phyloP scores from a whole-genome alignment of 2,329 filamentous ascomycete genomes.

The Beauveria scarabaeidicola region DNA sequence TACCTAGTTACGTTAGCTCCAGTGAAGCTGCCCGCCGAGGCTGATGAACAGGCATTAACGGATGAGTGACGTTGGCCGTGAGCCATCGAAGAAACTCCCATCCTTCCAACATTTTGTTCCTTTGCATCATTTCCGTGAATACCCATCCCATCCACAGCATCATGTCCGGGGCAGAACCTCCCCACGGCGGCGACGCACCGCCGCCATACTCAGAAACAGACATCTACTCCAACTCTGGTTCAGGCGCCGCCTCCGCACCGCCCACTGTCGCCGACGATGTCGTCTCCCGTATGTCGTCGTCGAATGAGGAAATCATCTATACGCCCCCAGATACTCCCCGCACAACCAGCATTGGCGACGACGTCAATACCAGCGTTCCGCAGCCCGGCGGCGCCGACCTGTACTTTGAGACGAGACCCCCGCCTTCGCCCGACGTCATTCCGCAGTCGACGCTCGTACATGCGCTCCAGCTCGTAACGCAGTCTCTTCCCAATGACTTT shows the following conservation, averaged over 20 bases:
- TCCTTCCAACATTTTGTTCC: neutral
- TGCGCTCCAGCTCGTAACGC: constrained; percentile 24
- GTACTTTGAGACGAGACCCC: constrained; percentile 40
- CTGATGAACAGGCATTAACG: neutral
- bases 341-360: constrained; percentile 19
- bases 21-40: neutral
- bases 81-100: neutral
- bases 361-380: neutral
- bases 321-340: constrained; percentile 43
- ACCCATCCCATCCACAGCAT: neutral
- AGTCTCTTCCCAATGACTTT: constrained; percentile 34
- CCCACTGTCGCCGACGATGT: constrained; percentile 25
- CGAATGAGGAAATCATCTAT: constrained; percentile 37
- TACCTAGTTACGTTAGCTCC: neutral
- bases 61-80: neutral
- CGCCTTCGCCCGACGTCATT: constrained; percentile 19
- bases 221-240: constrained; percentile 38
- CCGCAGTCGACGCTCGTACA: constrained; percentile 25
- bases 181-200: constrained; percentile 29
- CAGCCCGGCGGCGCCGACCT: constrained; percentile 19
- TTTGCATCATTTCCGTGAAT: neutral
- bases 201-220: constrained; percentile 52
- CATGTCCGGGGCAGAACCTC: neutral
- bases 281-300: constrained; percentile 30
- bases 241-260: constrained; percentile 20